Conservation (phyloP, 768 basidiomycete species). For the Russula virescens region DNA sequence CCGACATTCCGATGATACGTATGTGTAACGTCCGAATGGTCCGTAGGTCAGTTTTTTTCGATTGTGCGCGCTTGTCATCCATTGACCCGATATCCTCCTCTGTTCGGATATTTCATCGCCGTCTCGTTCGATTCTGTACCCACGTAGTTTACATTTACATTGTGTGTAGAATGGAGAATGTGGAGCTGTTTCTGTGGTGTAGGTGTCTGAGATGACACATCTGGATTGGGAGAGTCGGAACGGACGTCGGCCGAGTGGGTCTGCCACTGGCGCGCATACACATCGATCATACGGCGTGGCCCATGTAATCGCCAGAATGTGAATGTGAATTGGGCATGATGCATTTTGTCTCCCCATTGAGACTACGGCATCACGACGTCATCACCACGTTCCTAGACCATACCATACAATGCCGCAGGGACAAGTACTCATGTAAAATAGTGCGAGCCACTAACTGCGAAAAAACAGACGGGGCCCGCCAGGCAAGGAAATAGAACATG, state of each 20-base stretch:
- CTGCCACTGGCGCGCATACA: background rate
- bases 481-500: background rate
- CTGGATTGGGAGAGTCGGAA: background rate
- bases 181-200: background rate
- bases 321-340: background rate
- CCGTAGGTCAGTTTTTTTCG: background rate
- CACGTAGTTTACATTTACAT: background rate
- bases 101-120: background rate
- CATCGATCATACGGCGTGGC: background rate
- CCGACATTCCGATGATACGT: background rate
- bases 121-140: background rate
- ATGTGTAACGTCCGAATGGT: background rate
- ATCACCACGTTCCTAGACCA: conserved; percentile 13
- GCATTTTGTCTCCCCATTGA: background rate
- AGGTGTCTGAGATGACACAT: background rate
- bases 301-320: background rate
- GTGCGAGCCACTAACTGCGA: background rate
- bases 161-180: background rate
- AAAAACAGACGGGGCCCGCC: background rate
- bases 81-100: background rate
- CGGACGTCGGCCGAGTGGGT: background rate
- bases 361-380: conserved; percentile 9
- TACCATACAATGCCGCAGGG: background rate
- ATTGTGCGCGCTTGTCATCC: background rate
- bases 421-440: background rate